Evolutionary conservation across 2,329 filamentous ascomycete genomes (phyloP).

Genomic region (Beauveria varroae): DNA sequence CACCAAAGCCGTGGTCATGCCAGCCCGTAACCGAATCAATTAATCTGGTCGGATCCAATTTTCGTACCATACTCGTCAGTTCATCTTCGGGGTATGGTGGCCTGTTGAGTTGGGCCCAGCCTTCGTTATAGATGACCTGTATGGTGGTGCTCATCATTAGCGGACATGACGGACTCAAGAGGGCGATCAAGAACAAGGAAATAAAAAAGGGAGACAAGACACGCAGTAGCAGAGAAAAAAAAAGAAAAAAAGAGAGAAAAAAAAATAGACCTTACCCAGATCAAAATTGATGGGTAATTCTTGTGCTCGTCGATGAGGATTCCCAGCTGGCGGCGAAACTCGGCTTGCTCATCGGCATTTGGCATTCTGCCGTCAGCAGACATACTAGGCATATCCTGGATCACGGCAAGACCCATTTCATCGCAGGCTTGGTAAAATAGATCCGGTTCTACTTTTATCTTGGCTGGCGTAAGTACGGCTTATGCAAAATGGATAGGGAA

Average conservation of each 20-base stretch:
- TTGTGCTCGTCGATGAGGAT: slow-evolving; percentile 55
- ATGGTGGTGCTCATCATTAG: too few species aligned
- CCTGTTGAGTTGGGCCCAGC: slow-evolving; percentile 54
- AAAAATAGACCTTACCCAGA: slow-evolving; percentile 42
- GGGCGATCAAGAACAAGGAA: not conserved
- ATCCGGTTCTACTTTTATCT: slow-evolving; percentile 60
- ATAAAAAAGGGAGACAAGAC: not conserved
- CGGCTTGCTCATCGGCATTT: slow-evolving; percentile 45
- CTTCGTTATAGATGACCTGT: slow-evolving; percentile 61
- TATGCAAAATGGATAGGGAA: not conserved
- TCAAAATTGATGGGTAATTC: slow-evolving; percentile 56
- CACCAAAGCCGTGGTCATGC: slow-evolving; percentile 60
- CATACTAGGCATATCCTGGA: slow-evolving; percentile 66
- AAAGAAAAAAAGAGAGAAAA: not conserved
- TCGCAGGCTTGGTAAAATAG: slow-evolving; percentile 64
- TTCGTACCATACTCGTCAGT: slow-evolving; percentile 46
- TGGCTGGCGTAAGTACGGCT: not conserved
- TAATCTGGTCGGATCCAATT: slow-evolving; percentile 56
- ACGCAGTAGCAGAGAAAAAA: not conserved
- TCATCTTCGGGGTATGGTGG: slow-evolving; percentile 46
- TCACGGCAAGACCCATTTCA: slow-evolving; percentile 55
- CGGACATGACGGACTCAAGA: not conserved
- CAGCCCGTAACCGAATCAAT: slow-evolving; percentile 58
- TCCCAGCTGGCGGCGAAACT: slow-evolving; percentile 58
- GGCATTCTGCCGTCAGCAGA: slow-evolving; percentile 27